These are phyloP conservation scores for Thermomyces lanuginosus DNA, from an alignment of 2,329 filamentous ascomycete species.

Conservation along the genomic window DNA sequence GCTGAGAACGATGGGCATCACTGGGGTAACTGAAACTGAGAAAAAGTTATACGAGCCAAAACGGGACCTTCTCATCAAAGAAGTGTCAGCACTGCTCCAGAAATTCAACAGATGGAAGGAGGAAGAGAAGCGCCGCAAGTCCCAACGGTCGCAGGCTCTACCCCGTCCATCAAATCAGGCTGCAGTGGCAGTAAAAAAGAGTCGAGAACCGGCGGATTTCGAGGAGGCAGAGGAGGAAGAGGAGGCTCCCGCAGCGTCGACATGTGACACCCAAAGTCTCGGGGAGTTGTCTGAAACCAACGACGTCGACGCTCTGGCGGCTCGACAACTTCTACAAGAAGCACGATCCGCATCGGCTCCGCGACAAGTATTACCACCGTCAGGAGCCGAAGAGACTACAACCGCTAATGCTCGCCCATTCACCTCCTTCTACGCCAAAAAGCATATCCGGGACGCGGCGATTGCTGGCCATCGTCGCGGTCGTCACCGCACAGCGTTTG, in stretches of 20 bases:
- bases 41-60: constrained; percentile 79
- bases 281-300: constrained; percentile 46
- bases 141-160: constrained; percentile 52
- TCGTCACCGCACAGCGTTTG: constrained; percentile 62
- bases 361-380: constrained; percentile 14
- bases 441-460: constrained; percentile 62
- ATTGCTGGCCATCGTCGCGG: constrained; percentile 55
- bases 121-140: constrained; percentile 70
- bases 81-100: constrained; percentile 64
- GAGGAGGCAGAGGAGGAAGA: constrained; percentile 12
- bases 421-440: constrained; percentile 72
- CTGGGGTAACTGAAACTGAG: constrained; percentile 64
- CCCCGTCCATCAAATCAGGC: no score
- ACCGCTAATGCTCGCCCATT: constrained; percentile 40
- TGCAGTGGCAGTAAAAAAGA: constrained; percentile 23
- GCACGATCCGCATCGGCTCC: constrained; percentile 39
- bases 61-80: constrained; percentile 65
- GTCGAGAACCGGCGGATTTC: constrained; percentile 9
- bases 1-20: constrained; percentile 82
- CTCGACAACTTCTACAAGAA: constrained; percentile 61
- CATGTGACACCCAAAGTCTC: constrained; percentile 19
- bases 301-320: constrained; percentile 54
- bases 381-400: no score
- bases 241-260: constrained; percentile 5
- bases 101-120: constrained; percentile 82